These are phyloP conservation scores for Starmerella bombicola DNA, from an alignment of 805 yeast species.

Conservation along the genomic window DNA sequence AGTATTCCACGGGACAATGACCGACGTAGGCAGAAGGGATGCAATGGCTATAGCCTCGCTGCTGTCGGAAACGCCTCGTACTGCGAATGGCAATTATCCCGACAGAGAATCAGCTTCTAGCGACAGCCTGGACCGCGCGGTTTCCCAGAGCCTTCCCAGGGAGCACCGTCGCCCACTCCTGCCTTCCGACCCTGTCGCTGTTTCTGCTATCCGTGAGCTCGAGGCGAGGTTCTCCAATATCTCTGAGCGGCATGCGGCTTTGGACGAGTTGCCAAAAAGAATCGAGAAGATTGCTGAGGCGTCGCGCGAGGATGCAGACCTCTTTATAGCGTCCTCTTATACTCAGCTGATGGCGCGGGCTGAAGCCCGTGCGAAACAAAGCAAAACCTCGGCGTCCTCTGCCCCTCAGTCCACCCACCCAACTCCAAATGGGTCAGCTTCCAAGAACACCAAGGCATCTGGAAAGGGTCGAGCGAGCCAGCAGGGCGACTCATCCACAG, in stretches of 20 bases:
- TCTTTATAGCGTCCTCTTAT: conserved; percentile 14
- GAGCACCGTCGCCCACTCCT: too few species aligned
- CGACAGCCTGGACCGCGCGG: too few species aligned
- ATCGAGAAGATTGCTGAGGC: conserved; percentile 3
- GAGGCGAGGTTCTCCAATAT: not conserved
- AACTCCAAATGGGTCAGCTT: not conserved
- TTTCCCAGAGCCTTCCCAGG: too few species aligned
- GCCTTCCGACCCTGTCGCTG: not conserved
- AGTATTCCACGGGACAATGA: conserved; percentile 7
- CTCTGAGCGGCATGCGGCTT: not conserved
- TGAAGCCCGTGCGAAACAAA: conserved; percentile 9
- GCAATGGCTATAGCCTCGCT: conserved; percentile 21
- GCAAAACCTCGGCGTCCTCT: conserved; percentile 1
- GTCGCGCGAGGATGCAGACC: conserved; percentile 10
- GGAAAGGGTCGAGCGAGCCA: not conserved
- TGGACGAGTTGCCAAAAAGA: conserved; percentile 1
- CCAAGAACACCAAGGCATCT: not conserved
- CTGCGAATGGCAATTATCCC: not conserved
- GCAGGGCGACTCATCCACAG: not conserved
- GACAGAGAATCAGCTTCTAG: not conserved
- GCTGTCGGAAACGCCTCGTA: conserved; percentile 9
- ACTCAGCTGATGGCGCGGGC: conserved; percentile 11
- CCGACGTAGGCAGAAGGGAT: conserved; percentile 18
- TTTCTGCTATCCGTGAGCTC: not conserved
- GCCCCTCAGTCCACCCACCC: not conserved